A percentile compares a stretch with the other conserved stretches of the same genome.
Evolutionary conservation across 768 basidiomycete genomes (phyloP).

Genomic region (Tylopilus vinaceipallidus): DNA sequence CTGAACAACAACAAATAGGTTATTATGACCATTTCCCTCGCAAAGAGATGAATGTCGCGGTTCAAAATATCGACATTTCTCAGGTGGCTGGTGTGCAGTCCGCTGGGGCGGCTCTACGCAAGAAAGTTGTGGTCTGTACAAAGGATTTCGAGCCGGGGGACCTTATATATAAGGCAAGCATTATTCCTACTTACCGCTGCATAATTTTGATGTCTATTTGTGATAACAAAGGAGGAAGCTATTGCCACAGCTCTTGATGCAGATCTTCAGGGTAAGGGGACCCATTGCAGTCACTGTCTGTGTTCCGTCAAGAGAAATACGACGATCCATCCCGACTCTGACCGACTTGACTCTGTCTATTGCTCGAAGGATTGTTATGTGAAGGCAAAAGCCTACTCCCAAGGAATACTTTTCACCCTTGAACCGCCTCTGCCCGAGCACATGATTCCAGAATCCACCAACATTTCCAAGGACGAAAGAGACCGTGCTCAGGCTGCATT

Average conservation of each 20-base stretch:
- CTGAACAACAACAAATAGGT: constrained; percentile 42
- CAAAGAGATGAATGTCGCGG: constrained; percentile 64
- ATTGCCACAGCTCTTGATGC: constrained; percentile 68
- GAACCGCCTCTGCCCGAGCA: constrained; percentile 57
- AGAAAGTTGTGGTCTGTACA: constrained; percentile 57
- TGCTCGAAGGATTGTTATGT: constrained; percentile 70
- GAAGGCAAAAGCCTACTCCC: constrained; percentile 55
- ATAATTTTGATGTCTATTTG: constrained; percentile 3
- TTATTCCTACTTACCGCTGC: not conserved
- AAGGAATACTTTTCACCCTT: constrained; percentile 68
- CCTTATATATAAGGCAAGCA: constrained; percentile 67
- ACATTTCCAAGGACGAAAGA: constrained; percentile 42
- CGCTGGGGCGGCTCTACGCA: constrained; percentile 29
- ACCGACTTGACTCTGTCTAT: constrained; percentile 59
- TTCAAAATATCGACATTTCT: constrained; percentile 39
- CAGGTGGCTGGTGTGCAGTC: constrained; percentile 16
- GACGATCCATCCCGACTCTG: constrained; percentile 45
- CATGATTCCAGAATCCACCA: constrained; percentile 32
- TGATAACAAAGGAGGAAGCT: constrained; percentile 60
- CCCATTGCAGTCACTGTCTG: constrained; percentile 74
- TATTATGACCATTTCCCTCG: constrained; percentile 81
- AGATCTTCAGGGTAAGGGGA: constrained; percentile 66
- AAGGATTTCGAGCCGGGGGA: constrained; percentile 72
- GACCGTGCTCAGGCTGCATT: constrained; percentile 60
- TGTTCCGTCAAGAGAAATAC: constrained; percentile 49